Base-by-base conservation (phyloP, 106 monocot species). In the Narthecium ossifragum region DNA sequence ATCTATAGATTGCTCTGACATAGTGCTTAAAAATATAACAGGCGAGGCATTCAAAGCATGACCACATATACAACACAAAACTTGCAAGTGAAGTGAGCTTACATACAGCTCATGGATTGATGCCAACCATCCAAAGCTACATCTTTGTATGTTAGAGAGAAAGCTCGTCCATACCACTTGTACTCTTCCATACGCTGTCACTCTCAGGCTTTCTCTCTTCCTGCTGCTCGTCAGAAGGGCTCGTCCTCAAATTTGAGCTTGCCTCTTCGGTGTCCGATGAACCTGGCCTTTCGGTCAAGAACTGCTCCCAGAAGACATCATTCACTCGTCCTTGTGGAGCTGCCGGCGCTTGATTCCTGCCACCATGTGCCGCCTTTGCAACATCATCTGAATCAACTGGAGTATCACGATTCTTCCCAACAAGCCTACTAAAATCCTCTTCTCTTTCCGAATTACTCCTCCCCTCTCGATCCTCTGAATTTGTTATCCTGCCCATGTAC, bases 261-360 rank as follows among this genome's bases (percentile, higher is more conserved):
- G 89, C 80, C 50, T 94, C 89, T 64, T 94, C 89, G 4, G 49
- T 72, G 24, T 84, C 84, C 5, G 77, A 76, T 36, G 76, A 85
- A 11, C 88, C 94, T 14, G 94, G 89, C 14, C 85, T 74, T 55
- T 94, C 94, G 34, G 90, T 96, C 26, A 96, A 63, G 53, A 96
- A 96, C 66, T 96, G 89, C 75, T 96, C 89, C 94, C 94, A 96
- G 74, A 96, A 96, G 63, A 78, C 60, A 64, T 96, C 94, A 61
- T 96, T 96, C 38, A 73, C 73, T 65, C 77, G 80, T 31, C 71
- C 81, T 10, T 55, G 24, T 30, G 74, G 64, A 60, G 67, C 70
- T 14, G 58, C 51, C 13, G 73, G 58, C 21, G 24, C 67, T 55
- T 73, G 79, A 69, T 51, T 78, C 41, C 62, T 29, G 25, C 51